These are phyloP conservation scores for Hemisphaericaspora xylofermentans DNA, from an alignment of 1,139 yeast species.

Conservation along the genomic window DNA sequence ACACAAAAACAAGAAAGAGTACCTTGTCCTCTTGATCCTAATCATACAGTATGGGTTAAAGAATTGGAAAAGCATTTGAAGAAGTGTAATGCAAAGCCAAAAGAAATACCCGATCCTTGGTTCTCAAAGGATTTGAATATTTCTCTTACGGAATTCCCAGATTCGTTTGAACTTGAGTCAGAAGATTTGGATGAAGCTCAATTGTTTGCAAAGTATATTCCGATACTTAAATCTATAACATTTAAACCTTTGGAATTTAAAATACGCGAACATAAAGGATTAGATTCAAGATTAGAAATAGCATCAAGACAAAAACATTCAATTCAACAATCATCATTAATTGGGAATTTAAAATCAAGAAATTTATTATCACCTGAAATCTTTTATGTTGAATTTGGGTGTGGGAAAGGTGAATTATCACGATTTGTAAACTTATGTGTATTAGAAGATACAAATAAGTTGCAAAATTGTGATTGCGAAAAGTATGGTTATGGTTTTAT, in stretches of 20 bases:
- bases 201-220: constrained; percentile 29
- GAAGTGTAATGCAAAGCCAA: constrained; percentile 56
- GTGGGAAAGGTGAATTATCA: constrained; percentile 85
- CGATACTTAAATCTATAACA: constrained; percentile 22
- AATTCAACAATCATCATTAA: constrained; percentile 75
- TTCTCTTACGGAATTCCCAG: background rate
- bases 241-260: constrained; percentile 14
- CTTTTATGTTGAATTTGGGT: constrained; percentile 76
- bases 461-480: background rate
- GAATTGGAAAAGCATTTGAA: constrained; percentile 56
- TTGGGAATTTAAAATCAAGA: constrained; percentile 60
- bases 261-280: constrained; percentile 28
- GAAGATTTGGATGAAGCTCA: constrained; percentile 15
- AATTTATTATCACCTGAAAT: constrained; percentile 36
- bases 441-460: constrained; percentile 19
- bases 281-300: constrained; percentile 39
- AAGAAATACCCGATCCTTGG: constrained; percentile 41
- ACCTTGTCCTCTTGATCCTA: constrained; percentile 75
- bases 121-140: constrained; percentile 39
- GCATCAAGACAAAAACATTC: constrained; percentile 72
- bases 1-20: constrained; percentile 41
- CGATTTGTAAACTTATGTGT: constrained; percentile 61
- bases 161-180: constrained; percentile 18
- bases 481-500: constrained; percentile 56
- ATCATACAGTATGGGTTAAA: constrained; percentile 68